Base-by-base conservation (phyloP, 176 grass and related monocot species). In the Dendrocalamus sinicus region DNA sequence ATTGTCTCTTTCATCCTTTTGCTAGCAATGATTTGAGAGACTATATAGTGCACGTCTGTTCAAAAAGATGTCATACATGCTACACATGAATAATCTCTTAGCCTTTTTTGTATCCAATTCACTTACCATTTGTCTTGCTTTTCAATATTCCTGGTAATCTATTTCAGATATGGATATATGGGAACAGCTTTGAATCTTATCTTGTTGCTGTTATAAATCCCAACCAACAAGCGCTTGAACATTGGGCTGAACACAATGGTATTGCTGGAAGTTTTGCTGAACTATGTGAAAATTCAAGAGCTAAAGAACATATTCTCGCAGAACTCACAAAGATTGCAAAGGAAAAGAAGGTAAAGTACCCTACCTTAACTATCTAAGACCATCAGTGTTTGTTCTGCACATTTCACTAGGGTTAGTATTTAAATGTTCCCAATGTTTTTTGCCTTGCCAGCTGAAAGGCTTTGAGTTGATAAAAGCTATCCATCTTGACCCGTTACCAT, bases 121-220 rank as follows among this genome's bases (percentile, higher is more conserved):
- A 47, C 1, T 52, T 8, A 7, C 9, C 22, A 35, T 58, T 32
- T 79, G 22, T 22, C 64, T 73, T 11, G 5, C 6, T 50, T 72
- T 74, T 55, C 28, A 58, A 48, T 85, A 17, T 76, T 69, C 75
- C 53, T 48, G 57, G 60, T 81, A 77, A 84, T 89, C 74, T 51
- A 84, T 92, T 82, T 92, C 87, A 98, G 96, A 91, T 98, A 84
- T 98, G 96, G 96, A 80, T 98, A 55, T 98, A 98, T 2, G 96
- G 93, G 39, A 98, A 95, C 73, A 98, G 96, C 48, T 98, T 98
- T 64, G 96, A 98, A 71, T 95, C 93, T 13, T 94, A 20, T 80
- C 93, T 98, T 76, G 75, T 98, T 45, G 93, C 91, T 11, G 77
- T 95, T 22, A 78, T 87, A 51, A 98, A 98, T 81, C 96, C 96